Base-by-base conservation (phyloP, 2,329 filamentous ascomycete genomes). In the Sarocladiaceae sp. region DNA sequence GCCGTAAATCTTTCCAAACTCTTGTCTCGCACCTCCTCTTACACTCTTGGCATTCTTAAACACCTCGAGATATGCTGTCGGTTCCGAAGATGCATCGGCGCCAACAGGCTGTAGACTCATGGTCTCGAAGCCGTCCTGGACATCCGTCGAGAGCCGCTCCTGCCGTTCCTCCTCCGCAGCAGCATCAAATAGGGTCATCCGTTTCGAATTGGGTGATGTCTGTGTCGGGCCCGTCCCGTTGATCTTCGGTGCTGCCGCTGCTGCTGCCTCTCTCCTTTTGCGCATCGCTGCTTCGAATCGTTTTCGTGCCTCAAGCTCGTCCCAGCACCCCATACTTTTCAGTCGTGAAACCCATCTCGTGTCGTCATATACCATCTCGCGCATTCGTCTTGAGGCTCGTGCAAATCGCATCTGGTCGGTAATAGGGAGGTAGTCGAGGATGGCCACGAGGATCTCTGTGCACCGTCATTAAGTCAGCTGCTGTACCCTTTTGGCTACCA, bases 321-420 rank as follows among this genome's bases (percentile, higher is more conserved):
- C 84, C 93, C 93, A 98, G 53, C 86, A 85, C 2, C 84, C 87
- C 82, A 98, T 95, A 47, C 76, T 82, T 60, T 85, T 85, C 45
- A 98, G 66, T 50, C 87, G 78, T 51, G 87, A 81, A 31, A 97
- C 85, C 93, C 93, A 98, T 68, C 91, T 78, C 41, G 89, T 88
- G 63, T 98, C 93, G 62, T 98, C 93, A 65, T 97, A 98, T 3
- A 96, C 90, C 90, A 98, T 98, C 66, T 98, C 93, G 59, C 85
- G 84, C 75, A 97, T 80, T 48, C 88, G 85, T 58, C 80, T 85
- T 47, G 88, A 95, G 19, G 86, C 82, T 50, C 84, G 82, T 34
- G 93, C 91, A 59, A 88, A 91, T 53, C 82, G 80, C 60, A 97
- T 78, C 56, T 95, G 82, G 62, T 96, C 91, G 48, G 83, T 70